Evolutionary conservation across 2,329 filamentous ascomycete species (phyloP).

Genomic region (Diaporthe sp.): DNA sequence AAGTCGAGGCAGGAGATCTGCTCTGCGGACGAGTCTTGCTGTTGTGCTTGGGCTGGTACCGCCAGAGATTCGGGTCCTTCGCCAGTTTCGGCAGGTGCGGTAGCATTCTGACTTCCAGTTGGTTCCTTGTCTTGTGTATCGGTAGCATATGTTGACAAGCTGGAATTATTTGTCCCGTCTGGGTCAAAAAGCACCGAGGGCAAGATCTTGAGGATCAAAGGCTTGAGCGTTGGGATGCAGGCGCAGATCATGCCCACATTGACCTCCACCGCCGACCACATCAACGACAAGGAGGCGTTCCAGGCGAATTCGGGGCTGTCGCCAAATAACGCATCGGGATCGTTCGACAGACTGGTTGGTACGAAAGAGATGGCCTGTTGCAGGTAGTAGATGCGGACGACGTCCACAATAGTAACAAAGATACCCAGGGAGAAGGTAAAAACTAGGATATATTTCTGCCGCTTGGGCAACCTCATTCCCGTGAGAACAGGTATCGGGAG

Average conservation of each 20-base stretch:
- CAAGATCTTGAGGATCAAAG: conserved; percentile 78
- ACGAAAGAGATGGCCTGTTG: conserved; percentile 75
- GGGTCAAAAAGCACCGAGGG: conserved; percentile 69
- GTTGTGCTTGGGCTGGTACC: neutral
- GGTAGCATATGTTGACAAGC: conserved; percentile 49
- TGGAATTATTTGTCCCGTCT: conserved; percentile 55
- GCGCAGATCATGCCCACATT: conserved; percentile 92
- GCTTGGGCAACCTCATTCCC: conserved; percentile 84
- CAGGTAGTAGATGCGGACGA: conserved; percentile 90
- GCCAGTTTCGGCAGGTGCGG: conserved; percentile 6
- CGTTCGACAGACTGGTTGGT: conserved; percentile 53
- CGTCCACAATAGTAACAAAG: conserved; percentile 90
- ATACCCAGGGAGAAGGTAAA: conserved; percentile 89
- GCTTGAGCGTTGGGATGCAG: conserved; percentile 93
- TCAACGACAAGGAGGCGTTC: conserved; percentile 87
- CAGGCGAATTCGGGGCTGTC: conserved; percentile 70
- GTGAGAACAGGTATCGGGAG: conserved; percentile 91
- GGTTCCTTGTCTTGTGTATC: conserved; percentile 40
- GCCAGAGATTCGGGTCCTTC: neutral
- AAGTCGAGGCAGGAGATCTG: conserved; percentile 60
- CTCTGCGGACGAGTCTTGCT: conserved; percentile 28
- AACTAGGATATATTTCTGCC: conserved; percentile 90
- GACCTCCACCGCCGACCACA: conserved; percentile 96
- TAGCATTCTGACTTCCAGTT: conserved; percentile 16
- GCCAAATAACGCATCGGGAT: conserved; percentile 63